A percentile compares a stretch with the other conserved stretches of the same genome.
Conservation (phyloP, 176 grass and related monocot genomes). For the Elymus sibiricus region DNA sequence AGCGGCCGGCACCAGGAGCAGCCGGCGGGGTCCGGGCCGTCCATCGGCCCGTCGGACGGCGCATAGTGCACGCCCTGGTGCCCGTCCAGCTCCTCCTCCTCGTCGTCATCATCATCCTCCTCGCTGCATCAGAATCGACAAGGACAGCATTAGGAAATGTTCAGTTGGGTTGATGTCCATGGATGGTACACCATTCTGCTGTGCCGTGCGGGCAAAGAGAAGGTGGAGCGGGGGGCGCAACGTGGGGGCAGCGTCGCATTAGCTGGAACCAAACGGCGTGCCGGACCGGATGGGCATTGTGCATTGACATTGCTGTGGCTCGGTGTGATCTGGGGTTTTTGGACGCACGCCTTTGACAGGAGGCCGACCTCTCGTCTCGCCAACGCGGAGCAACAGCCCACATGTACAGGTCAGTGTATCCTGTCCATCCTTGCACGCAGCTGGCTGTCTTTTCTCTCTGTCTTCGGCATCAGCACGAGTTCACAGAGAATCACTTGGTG, state of each 20-base stretch:
- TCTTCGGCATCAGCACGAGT: background rate
- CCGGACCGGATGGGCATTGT: background rate
- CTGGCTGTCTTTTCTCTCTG: constrained; percentile 23
- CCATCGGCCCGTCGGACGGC: background rate
- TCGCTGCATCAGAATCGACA: constrained; percentile 43
- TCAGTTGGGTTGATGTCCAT: background rate
- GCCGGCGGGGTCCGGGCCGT: constrained; percentile 11
- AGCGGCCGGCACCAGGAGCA: constrained; percentile 47
- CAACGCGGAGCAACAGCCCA: constrained; percentile 25
- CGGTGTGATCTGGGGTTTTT: constrained; percentile 14
- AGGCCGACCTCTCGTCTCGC: background rate
- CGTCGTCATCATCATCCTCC: background rate
- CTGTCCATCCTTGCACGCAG: background rate
- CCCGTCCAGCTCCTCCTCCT: constrained; percentile 30
- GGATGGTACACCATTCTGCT: background rate
- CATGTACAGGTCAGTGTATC: constrained; percentile 14
- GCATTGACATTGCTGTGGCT: constrained; percentile 8
- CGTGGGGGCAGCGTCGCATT: constrained; percentile 2
- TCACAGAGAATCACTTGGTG: background rate
- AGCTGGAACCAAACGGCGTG: background rate
- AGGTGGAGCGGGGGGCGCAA: background rate
- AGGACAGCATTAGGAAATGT: background rate
- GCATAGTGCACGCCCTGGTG: background rate
- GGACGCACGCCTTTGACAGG: constrained; percentile 34
- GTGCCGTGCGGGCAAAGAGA: background rate